Base-by-base conservation (phyloP, 1,284 basidiomycete genomes). In the Malassezia yamatoensis region DNA sequence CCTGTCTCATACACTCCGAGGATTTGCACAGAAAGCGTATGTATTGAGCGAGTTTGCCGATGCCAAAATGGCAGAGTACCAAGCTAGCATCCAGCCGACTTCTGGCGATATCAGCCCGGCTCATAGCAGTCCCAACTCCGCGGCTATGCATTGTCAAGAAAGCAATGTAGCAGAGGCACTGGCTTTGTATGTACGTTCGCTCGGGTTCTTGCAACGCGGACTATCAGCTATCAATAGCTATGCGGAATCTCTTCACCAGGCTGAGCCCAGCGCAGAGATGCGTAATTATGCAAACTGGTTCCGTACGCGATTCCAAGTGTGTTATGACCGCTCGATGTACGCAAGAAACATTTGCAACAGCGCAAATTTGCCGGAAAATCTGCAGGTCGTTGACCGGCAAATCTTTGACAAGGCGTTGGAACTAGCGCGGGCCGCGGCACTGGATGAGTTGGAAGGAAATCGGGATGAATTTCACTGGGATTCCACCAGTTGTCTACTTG, bases 21-120 rank as follows among this genome's bases (percentile, higher is more conserved):
- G 93, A 61, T 77, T 90, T 0, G 91, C 90, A 10, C 89, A 94
- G 79, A 96, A 96, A 80, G 90, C 91, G 21, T 86, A 88, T 61
- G 89, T 93, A 36, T 78, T 96, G 52, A 86, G 86, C 50, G 85
- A 88, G 62, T 91, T 91, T 81, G 93, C 88, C 35, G 91, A 96
- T 76, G 83, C 86, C 74, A 88, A 90, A 81, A 85, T 93, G 60
- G 83, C 87, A 51, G 83, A 83, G 51, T 58, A 54, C 35, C 51
- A 59, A 21, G 52, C 60, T 9, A 59, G 56, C 10, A 45, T 53
- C 3, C 39, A 38, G 15, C 16, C 36, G 11, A 24, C 29, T 24
- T 15, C 18, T 24, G 43, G 38, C 10, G 46, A 48, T 13, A 20
- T 39, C 16, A 48, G 48, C 32, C 44, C 58, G n/a, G 53, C 36